Percentiles rank a stretch among this genome's conserved stretches.
phyloP scores from a whole-genome alignment of 331 rosid genomes.

The Cydonia oblonga region DNA sequence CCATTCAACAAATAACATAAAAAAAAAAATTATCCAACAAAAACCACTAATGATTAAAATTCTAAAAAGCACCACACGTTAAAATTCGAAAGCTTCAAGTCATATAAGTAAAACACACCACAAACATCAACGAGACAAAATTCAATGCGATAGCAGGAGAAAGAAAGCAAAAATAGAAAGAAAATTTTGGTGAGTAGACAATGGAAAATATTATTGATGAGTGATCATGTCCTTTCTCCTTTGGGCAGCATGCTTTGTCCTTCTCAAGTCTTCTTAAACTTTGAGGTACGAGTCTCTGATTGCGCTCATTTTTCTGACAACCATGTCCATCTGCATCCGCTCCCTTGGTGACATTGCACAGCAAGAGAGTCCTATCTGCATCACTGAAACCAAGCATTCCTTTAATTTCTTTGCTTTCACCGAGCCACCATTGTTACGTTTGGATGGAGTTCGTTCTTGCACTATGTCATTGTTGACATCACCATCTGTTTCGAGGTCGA shows the following conservation, averaged over 20 bases:
- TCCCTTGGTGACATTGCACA: not conserved
- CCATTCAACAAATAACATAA: not conserved
- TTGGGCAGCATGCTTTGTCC: not conserved
- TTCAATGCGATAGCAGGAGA: no score
- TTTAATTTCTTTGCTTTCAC: not conserved
- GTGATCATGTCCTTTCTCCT: not conserved
- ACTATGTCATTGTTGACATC: no score
- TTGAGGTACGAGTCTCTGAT: not conserved
- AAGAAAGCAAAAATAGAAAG: no score
- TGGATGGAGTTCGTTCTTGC: not conserved
- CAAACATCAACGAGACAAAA: not conserved
- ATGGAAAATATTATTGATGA: no score
- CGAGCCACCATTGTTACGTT: not conserved
- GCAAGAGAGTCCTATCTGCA: not conserved
- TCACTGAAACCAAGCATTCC: not conserved
- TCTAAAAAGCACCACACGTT: not conserved
- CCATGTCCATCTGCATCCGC: not conserved
- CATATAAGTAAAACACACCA: not conserved
- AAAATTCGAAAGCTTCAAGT: not conserved
- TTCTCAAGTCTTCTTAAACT: not conserved
- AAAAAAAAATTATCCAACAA: not conserved
- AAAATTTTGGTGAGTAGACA: no score
- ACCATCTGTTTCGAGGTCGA: not conserved
- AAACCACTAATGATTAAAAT: no score
- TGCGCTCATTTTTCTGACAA: not conserved